Percentiles rank a stretch among this genome's conserved stretches.
Conservation (phyloP, 2,329 filamentous ascomycete genomes). For the Beauveria caledonica region DNA sequence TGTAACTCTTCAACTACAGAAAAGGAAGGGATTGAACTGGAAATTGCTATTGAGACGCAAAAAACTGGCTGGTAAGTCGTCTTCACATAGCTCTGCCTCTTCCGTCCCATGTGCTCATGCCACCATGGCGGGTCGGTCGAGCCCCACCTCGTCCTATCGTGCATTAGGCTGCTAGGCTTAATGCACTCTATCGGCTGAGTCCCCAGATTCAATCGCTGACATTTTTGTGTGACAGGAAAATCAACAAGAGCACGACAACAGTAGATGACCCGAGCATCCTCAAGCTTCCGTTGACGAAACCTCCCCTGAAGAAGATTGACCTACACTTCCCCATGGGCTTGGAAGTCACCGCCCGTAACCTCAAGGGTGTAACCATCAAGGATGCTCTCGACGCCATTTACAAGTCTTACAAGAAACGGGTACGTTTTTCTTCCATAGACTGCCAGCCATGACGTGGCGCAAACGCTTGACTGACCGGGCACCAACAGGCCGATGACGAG, state of each 20-base stretch:
- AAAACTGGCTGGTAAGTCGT: slow-evolving; percentile 72
- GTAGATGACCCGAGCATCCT: slow-evolving; percentile 80
- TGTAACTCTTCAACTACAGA: slow-evolving; percentile 40
- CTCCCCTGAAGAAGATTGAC: slow-evolving; percentile 89
- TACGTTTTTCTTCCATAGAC: slow-evolving; percentile 32
- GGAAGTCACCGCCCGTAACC: slow-evolving; percentile 80
- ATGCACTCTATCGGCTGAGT: slow-evolving; percentile 1
- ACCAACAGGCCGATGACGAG: slow-evolving; percentile 73
- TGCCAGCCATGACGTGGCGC: too few relatives aligned
- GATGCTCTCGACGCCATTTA: slow-evolving; percentile 92
- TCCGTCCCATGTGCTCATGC: background rate
- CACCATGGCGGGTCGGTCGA: background rate
- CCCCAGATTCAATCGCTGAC: background rate
- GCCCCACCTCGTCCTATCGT: background rate
- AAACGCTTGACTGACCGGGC: background rate
- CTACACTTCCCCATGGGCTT: slow-evolving; percentile 83
- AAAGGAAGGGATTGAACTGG: slow-evolving; percentile 60
- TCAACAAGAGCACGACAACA: slow-evolving; percentile 73
- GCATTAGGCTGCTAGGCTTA: slow-evolving; percentile 4
- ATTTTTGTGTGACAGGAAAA: slow-evolving; percentile 59
- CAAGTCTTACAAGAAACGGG: slow-evolving; percentile 96
- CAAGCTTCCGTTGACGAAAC: slow-evolving; percentile 70
- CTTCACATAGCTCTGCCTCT: background rate
- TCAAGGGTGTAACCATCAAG: slow-evolving; percentile 94
- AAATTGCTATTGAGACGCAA: slow-evolving; percentile 75